phyloP scores from a whole-genome alignment of 805 yeast species.

The Saccharomyces mikatae region DNA sequence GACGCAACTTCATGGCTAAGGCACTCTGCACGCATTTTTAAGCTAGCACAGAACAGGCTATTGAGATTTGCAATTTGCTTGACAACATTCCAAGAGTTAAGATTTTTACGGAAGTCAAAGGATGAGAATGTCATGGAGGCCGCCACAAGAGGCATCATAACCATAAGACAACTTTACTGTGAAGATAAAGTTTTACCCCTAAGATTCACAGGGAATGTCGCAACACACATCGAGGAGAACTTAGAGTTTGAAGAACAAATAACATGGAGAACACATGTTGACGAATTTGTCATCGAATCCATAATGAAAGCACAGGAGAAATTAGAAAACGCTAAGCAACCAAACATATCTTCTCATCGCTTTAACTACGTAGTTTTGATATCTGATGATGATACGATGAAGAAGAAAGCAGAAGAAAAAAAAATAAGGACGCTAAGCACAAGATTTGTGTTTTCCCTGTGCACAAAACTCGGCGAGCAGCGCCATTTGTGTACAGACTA shows the following conservation, averaged over 20 bases:
- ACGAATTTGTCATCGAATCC: constrained; percentile 55
- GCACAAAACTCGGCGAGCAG: constrained; percentile 21
- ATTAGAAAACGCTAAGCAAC: constrained; percentile 1
- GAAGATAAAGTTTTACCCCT: constrained; percentile 51
- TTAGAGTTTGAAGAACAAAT: constrained; percentile 66
- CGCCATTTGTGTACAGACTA: constrained; percentile 18
- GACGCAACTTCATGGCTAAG: constrained; percentile 79
- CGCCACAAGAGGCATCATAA: constrained; percentile 72
- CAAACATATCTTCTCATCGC: not conserved
- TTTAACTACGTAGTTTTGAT: constrained; percentile 55
- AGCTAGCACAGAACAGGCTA: constrained; percentile 53
- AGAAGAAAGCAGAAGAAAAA: constrained; percentile 43
- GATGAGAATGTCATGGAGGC: constrained; percentile 72
- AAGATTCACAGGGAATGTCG: constrained; percentile 62
- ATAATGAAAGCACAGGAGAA: constrained; percentile 27
- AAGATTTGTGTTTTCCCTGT: constrained; percentile 28
- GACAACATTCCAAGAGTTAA: constrained; percentile 68
- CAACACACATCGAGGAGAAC: constrained; percentile 62
- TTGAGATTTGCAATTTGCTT: constrained; percentile 59
- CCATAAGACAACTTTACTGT: constrained; percentile 55
- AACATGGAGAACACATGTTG: constrained; percentile 65
- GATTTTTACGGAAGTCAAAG: constrained; percentile 60
- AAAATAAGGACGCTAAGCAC: constrained; percentile 28
- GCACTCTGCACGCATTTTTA: constrained; percentile 69
- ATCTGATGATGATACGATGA: constrained; percentile 69